Evolutionary conservation across 352 stramenopile genomes (phyloP).

Genomic region (Pythium volutum): DNA sequence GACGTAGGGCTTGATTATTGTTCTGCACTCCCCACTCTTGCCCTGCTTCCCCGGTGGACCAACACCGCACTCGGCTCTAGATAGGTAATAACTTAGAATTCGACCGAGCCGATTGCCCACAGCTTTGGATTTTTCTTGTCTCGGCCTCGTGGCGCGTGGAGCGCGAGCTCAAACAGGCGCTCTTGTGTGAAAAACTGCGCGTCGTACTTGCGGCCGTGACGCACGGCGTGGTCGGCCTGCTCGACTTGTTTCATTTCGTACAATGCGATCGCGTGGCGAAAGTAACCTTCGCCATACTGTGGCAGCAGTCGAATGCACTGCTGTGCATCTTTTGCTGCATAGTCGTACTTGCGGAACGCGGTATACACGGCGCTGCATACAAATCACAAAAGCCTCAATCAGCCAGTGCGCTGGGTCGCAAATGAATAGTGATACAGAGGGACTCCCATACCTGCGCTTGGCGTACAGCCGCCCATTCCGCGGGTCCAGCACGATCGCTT

Average conservation of each 20-base stretch:
- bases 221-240: conserved; percentile 16
- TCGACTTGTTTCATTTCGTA: conserved; percentile 7
- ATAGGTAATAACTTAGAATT: conserved; percentile 16
- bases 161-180: conserved; percentile 14
- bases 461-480: conserved; percentile 22
- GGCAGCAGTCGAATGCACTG: conserved; percentile 25
- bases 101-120: conserved; percentile 12
- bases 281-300: conserved; percentile 27
- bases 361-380: conserved; percentile 22
- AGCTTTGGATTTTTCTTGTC: neutral
- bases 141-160: conserved; percentile 13
- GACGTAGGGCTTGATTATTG: no score
- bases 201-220: conserved; percentile 18
- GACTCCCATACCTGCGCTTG: conserved; percentile 19
- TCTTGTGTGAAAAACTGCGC: conserved; percentile 16
- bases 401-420: no score
- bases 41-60: no score
- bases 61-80: neutral
- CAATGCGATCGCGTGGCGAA: conserved; percentile 25
- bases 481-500: conserved; percentile 25
- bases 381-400: no score
- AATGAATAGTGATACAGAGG: no score
- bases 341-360: conserved; percentile 17
- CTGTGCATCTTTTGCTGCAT: conserved; percentile 19
- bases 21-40: no score